These are phyloP conservation scores for Cryptococcus wingfieldii DNA, from an alignment of 1,284 basidiomycete genomes.

Conservation along the genomic window DNA sequence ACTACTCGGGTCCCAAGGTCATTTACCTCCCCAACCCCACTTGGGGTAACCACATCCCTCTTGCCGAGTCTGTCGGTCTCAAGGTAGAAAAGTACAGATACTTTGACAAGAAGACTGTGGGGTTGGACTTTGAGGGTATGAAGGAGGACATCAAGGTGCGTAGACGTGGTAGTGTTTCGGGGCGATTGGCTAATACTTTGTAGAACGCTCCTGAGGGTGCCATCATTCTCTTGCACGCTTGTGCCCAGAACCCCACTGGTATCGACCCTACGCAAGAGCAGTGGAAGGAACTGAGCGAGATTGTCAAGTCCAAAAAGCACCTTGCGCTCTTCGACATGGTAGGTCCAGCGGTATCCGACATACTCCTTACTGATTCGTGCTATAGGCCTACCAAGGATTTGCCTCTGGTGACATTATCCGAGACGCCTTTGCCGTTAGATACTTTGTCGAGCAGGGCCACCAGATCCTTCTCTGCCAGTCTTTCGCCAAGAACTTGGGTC, in stretches of 20 bases:
- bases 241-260: slow-evolving; percentile 83
- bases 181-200: neutral
- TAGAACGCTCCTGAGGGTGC: slow-evolving; percentile 52
- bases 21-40: slow-evolving; percentile 93
- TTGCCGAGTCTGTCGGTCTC: slow-evolving; percentile 83
- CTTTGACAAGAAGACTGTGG: slow-evolving; percentile 91
- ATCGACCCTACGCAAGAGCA: slow-evolving; percentile 91
- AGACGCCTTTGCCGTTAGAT: slow-evolving; percentile 91
- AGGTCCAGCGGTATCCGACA: slow-evolving; percentile 30
- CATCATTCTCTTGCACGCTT: slow-evolving; percentile 29
- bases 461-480: slow-evolving; percentile 84
- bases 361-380: slow-evolving; percentile 37
- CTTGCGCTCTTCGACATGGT: slow-evolving; percentile 60
- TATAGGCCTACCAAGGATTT: slow-evolving; percentile 97
- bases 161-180: slow-evolving; percentile 1
- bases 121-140: slow-evolving; percentile 87
- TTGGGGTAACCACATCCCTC: slow-evolving; percentile 93
- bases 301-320: slow-evolving; percentile 63
- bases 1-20: slow-evolving; percentile 80
- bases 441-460: slow-evolving; percentile 87
- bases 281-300: slow-evolving; percentile 86
- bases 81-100: slow-evolving; percentile 91
- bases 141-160: slow-evolving; percentile 76
- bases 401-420: slow-evolving; percentile 82
- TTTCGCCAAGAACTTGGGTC: slow-evolving; percentile 99